These are phyloP conservation scores for Zymoseptoria passerinii DNA, from an alignment of 2,329 filamentous ascomycete species.

Conservation along the genomic window DNA sequence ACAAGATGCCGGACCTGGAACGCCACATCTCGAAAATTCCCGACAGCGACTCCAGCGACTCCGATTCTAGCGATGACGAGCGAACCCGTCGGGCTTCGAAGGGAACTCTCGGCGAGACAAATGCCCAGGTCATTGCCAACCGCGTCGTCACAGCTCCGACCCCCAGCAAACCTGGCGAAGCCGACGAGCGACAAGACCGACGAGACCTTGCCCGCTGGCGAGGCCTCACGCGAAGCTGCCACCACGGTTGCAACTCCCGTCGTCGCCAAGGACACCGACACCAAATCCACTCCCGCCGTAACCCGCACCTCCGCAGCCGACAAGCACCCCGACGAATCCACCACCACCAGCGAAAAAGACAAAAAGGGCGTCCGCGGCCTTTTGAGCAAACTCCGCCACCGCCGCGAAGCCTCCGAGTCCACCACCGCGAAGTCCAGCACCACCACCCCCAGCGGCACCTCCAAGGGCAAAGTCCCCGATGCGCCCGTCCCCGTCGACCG, in stretches of 20 bases:
- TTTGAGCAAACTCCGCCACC: conserved; percentile 20
- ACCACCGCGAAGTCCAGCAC: background rate
- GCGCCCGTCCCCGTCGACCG: background rate
- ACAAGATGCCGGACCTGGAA: conserved; percentile 23
- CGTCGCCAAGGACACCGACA: background rate
- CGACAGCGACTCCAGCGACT: conserved; percentile 19
- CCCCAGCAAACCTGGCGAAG: background rate
- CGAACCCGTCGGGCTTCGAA: background rate
- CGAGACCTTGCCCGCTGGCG: conserved; percentile 5
- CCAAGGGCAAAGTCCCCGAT: background rate
- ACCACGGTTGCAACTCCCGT: conserved; percentile 6
- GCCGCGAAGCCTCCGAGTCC: conserved; percentile 5
- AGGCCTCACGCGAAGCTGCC: conserved; percentile 9
- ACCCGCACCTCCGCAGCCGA: background rate
- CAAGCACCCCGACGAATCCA: conserved; percentile 4
- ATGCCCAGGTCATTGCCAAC: conserved; percentile 4
- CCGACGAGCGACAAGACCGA: conserved; percentile 2
- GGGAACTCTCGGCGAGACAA: background rate
- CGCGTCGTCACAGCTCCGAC: conserved; percentile 2
- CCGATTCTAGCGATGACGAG: conserved; percentile 5
- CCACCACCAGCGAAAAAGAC: conserved; percentile 8
- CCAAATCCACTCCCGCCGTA: conserved; percentile 2
- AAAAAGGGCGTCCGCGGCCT: conserved; percentile 24
- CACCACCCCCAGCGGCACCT: background rate
- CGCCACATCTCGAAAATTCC: conserved; percentile 26